Evolutionary conservation across 352 stramenopile species (phyloP), one percentile per base, ranked within the genome.

Genomic region (Phytophthora rubi): DNA sequence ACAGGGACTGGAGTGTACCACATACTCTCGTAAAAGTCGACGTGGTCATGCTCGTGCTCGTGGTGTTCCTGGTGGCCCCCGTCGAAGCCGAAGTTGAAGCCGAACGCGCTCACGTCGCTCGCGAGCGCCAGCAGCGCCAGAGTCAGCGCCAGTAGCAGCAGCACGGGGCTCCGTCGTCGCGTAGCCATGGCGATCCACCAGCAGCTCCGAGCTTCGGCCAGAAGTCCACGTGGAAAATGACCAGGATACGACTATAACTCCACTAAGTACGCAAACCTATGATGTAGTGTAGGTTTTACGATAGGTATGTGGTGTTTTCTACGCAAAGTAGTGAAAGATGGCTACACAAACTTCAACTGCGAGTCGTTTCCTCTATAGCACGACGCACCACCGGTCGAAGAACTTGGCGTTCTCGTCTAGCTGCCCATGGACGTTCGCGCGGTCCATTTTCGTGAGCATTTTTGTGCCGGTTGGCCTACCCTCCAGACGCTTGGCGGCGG

Each of bases 21-120:
- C 73, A 52, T 68, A 86, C 79, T 79, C 49, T 93, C 84, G 76
- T 95, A 95, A 49, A 90, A 91, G 62, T 95, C 88, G 16, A 90
- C 78, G 49, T 94, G 83, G 0, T 85, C 71, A 58, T 90, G 76
- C 12, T 81, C 63, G 30, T 86, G 68, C 23, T 83, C 54, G 23
- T 92, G 76, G 58, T 90, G 76, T n/a, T 89, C 56, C 42, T 84
- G 75, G 18, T 79, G 72, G 3, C 53, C 75, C 10, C 75, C 71
- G 23, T 78, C 59, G 56, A 78, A 81, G 48, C 81, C 81, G 52
- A 90, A 90, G 37, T 83, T 79, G 28, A 89, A 89, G 30, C 59
- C 65, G 48, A 85, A 92, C 52, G 63, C 79, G 53, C 62, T 58
- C 21, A 70, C 73, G n/a, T 80, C 65, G 18, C 63, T 57, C 30